Evolutionary conservation across 2,329 filamentous ascomycete species (phyloP).

Genomic region (Colletotrichum chrysophilum): DNA sequence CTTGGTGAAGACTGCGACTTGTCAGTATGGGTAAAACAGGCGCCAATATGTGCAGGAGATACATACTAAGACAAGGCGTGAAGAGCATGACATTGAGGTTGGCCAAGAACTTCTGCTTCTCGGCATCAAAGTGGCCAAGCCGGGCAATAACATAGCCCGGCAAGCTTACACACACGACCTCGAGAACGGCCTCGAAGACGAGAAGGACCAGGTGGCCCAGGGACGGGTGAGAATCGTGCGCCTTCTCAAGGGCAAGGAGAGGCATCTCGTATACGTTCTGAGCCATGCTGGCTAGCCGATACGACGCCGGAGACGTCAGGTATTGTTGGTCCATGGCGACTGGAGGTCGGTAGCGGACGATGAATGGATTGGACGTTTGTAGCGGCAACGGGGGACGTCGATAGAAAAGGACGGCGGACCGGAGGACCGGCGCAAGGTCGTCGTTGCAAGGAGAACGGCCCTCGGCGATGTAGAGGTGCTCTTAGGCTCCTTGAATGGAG

Average conservation of each 20-base stretch:
- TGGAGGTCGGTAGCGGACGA: not conserved
- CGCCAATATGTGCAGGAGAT: not conserved
- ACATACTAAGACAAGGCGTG: constrained; percentile 91
- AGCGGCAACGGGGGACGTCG: not conserved
- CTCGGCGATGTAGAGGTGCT: not conserved
- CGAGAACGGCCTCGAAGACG: constrained; percentile 92
- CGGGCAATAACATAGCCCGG: constrained; percentile 93
- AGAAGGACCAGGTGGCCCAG: constrained; percentile 75
- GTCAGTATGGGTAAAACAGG: constrained; percentile 22
- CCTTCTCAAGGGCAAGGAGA: constrained; percentile 42
- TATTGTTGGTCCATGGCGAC: constrained; percentile 27
- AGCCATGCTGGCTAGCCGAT: constrained; percentile 44
- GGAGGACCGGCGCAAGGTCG: not conserved
- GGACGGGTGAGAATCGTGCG: constrained; percentile 65
- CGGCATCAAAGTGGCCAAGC: constrained; percentile 91
- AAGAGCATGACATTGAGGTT: constrained; percentile 97
- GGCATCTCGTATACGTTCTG: constrained; percentile 46
- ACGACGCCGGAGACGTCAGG: constrained; percentile 49
- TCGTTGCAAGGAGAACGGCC: not conserved
- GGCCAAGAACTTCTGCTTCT: constrained; percentile 94
- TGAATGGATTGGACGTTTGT: not conserved
- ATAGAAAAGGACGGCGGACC: not conserved
- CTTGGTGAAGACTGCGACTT: constrained; percentile 84
- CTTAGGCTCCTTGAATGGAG: constrained; percentile 1
- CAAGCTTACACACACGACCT: constrained; percentile 93